Conservation (phyloP, 2,329 filamentous ascomycete species). For the Pestalotiopsis fici region DNA sequence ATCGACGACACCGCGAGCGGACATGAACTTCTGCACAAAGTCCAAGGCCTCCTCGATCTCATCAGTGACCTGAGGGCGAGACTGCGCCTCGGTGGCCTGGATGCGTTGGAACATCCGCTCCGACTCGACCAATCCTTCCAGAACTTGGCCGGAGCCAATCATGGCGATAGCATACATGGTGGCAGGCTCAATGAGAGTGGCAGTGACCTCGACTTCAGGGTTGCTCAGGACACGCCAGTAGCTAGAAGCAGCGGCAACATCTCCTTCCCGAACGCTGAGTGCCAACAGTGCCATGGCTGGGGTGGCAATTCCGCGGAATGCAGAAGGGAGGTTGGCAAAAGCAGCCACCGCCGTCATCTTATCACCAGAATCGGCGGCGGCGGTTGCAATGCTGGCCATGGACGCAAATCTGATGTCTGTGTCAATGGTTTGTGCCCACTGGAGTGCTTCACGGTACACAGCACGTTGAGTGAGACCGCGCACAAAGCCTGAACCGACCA, state of each 20-base stretch:
- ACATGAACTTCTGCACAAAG: conserved; percentile 63
- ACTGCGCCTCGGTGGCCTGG: conserved; percentile 57
- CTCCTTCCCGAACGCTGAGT: conserved; percentile 80
- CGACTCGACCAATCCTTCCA: conserved; percentile 77
- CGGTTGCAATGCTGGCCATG: conserved; percentile 72
- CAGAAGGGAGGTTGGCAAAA: conserved; percentile 58
- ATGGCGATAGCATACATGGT: conserved; percentile 89
- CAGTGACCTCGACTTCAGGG: conserved; percentile 59
- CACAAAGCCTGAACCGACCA: conserved; percentile 76
- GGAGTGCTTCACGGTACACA: conserved; percentile 71
- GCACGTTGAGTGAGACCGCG: conserved; percentile 73
- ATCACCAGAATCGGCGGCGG: conserved; percentile 79
- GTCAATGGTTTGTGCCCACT: conserved; percentile 68
- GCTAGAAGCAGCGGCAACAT: conserved; percentile 73
- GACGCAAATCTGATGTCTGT: conserved; percentile 59
- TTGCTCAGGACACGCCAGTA: conserved; percentile 78
- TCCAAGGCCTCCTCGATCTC: conserved; percentile 87
- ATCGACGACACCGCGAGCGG: conserved; percentile 53
- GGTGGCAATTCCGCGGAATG: conserved; percentile 49
- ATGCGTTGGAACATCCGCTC: conserved; percentile 88
- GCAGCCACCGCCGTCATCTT: conserved; percentile 67
- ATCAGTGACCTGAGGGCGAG: conserved; percentile 62
- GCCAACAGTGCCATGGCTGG: conserved; percentile 83
- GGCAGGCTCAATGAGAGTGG: conserved; percentile 79
- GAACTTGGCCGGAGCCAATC: conserved; percentile 80